phyloP scores from a whole-genome alignment of 495 filamentous ascomycete species.

The Neurospora sp. region DNA sequence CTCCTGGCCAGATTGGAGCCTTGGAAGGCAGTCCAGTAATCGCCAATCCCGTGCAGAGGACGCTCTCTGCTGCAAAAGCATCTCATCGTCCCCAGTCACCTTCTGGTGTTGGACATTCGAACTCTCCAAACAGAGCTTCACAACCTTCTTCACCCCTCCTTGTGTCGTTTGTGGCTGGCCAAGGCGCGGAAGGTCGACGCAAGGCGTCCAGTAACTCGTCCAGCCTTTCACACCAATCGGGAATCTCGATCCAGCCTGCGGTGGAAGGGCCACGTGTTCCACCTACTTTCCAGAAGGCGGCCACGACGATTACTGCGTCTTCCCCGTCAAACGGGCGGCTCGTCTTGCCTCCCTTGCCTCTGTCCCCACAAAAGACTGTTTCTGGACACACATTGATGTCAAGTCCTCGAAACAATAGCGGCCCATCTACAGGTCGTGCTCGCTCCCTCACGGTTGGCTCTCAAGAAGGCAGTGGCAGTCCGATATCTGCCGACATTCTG shows the following conservation, averaged over 20 bases:
- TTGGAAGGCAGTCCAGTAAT: conserved; percentile 80
- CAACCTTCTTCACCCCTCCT: conserved; percentile 92
- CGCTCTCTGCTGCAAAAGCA: conserved; percentile 64
- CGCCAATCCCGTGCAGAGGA: conserved; percentile 68
- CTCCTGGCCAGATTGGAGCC: conserved; percentile 40
- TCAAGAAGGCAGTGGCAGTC: conserved; percentile 79
- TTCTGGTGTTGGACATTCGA: conserved; percentile 64
- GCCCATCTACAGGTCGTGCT: conserved; percentile 45
- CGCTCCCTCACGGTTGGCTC: conserved; percentile 92
- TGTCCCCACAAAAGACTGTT: conserved; percentile 39
- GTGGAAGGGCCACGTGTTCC: conserved; percentile 59
- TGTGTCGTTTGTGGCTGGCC: conserved; percentile 83
- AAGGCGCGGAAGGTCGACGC: conserved; percentile 32
- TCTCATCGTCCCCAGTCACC: conserved; percentile 77
- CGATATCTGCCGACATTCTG: conserved; percentile 55
- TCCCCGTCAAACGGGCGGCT: conserved; percentile 65
- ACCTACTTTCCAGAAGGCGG: conserved; percentile 48
- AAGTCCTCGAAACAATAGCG: conserved; percentile 36
- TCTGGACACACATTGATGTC: conserved; percentile 22
- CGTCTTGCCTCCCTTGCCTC: conserved; percentile 36
- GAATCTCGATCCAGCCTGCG: conserved; percentile 62
- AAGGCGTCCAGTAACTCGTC: conserved; percentile 83
- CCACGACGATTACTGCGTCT: conserved; percentile 51
- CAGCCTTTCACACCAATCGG: conserved; percentile 67
- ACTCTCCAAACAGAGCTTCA: conserved; percentile 76